A percentile compares a stretch with the other conserved stretches of the same genome.
Evolutionary conservation across 176 grass and related monocot species (phyloP).

Genomic region (Metroxylon sagu): DNA sequence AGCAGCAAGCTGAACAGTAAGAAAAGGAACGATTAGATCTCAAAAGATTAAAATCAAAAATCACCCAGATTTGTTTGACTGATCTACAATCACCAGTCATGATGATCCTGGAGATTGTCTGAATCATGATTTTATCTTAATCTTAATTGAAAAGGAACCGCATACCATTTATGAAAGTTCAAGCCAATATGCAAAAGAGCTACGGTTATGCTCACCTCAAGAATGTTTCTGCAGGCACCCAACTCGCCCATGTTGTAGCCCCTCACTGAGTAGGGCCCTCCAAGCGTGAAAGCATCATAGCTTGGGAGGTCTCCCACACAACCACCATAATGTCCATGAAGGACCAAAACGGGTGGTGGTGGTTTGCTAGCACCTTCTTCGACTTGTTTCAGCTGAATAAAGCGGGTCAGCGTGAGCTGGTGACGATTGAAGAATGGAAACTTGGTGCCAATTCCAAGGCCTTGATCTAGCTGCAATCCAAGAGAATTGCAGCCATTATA

Average conservation of each 20-base stretch:
- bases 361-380: slow-evolving; percentile 70
- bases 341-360: slow-evolving; percentile 72
- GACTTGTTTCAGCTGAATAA: slow-evolving; percentile 75
- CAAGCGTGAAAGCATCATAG: slow-evolving; percentile 92
- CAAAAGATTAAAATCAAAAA: too few species aligned
- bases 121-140: too few species aligned
- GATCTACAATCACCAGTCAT: too few species aligned
- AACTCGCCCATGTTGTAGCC: slow-evolving; percentile 86
- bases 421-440: slow-evolving; percentile 91
- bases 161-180: too few species aligned
- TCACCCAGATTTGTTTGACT: too few species aligned
- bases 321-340: slow-evolving; percentile 90
- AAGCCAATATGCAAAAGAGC: background rate
- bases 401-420: slow-evolving; percentile 75
- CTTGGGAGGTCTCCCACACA: slow-evolving; percentile 89
- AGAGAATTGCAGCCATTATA: background rate
- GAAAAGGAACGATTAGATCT: background rate
- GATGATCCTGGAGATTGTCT: too few species aligned
- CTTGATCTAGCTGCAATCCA: slow-evolving; percentile 83
- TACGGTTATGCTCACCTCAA: slow-evolving; percentile 51
- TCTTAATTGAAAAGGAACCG: too few species aligned
- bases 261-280: slow-evolving; percentile 88
- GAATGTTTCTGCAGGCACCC: slow-evolving; percentile 86
- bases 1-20: slow-evolving; percentile 39
- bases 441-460: slow-evolving; percentile 90